These are phyloP conservation scores for Podospora tetraspora DNA, from an alignment of 495 filamentous ascomycete genomes.

Conservation along the genomic window DNA sequence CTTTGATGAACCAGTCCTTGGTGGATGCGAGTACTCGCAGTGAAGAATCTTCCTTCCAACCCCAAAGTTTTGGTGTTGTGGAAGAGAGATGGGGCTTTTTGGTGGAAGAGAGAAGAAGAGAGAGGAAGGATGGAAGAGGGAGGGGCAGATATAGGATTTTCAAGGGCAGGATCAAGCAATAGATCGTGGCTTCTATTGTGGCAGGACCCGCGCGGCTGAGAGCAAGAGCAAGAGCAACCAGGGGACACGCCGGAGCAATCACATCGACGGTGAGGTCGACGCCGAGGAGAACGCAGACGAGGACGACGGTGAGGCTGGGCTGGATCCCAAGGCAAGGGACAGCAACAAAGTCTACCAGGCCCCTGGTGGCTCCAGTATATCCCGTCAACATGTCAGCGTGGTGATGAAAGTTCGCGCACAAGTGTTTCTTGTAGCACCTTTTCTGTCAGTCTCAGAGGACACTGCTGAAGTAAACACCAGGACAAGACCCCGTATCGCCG, in stretches of 20 bases:
- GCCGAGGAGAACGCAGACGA: background rate
- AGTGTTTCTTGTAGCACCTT: too few species aligned
- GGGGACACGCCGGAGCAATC: background rate
- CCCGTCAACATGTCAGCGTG: too few species aligned
- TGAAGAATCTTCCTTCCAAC: background rate
- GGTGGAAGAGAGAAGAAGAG: background rate
- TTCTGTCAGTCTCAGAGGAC: too few species aligned
- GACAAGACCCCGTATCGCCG: background rate
- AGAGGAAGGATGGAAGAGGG: background rate
- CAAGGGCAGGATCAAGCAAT: background rate
- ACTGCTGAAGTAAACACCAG: background rate
- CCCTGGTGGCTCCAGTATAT: background rate
- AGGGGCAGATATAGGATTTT: background rate
- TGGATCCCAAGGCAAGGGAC: background rate
- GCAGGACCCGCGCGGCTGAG: background rate
- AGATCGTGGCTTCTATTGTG: background rate
- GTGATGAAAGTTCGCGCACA: too few species aligned
- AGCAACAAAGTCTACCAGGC: background rate
- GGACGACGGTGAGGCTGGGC: too few species aligned
- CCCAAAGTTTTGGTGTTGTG: background rate
- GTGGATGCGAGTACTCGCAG: background rate
- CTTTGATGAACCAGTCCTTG: too few species aligned
- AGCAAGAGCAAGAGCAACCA: background rate
- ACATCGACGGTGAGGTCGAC: background rate
- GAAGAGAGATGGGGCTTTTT: background rate